These are phyloP conservation scores for Candida saitoana DNA, from an alignment of 805 yeast genomes.

Conservation along the genomic window DNA sequence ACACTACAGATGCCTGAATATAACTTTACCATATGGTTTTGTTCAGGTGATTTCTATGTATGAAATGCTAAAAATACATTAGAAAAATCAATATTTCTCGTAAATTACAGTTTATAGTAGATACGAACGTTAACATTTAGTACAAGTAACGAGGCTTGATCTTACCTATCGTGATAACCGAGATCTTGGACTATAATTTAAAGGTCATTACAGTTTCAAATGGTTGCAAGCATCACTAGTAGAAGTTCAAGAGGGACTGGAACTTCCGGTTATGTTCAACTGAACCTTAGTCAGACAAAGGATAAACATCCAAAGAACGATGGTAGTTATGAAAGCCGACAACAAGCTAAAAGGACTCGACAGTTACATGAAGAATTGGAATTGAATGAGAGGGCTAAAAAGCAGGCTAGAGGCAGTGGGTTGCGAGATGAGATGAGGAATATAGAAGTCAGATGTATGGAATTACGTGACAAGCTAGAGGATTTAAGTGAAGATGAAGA, in stretches of 20 bases:
- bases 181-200: too few species aligned
- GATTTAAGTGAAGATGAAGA: conserved; percentile 39
- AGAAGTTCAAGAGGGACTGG: conserved; percentile 55
- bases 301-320: conserved; percentile 8
- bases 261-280: conserved; percentile 59
- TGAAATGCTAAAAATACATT: too few species aligned
- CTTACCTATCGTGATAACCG: too few species aligned
- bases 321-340: conserved; percentile 37
- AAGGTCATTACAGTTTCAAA: too few species aligned
- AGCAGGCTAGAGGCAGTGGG: conserved; percentile 21
- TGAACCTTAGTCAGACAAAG: conserved; percentile 27
- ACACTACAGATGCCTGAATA: too few species aligned
- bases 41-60: too few species aligned
- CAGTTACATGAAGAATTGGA: conserved; percentile 13
- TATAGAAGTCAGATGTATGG: conserved; percentile 46
- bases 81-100: too few species aligned
- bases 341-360: conserved; percentile 18
- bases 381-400: conserved; percentile 13
- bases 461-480: conserved; percentile 49
- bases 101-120: too few species aligned
- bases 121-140: too few species aligned
- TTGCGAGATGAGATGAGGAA: conserved; percentile 34
- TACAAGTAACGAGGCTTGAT: too few species aligned
- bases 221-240: background rate
- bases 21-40: too few species aligned